Percentiles rank a stretch among this genome's conserved stretches.
Evolutionary conservation across 306 rosid genomes (phyloP).

Genomic region (Lotus japonicus): DNA sequence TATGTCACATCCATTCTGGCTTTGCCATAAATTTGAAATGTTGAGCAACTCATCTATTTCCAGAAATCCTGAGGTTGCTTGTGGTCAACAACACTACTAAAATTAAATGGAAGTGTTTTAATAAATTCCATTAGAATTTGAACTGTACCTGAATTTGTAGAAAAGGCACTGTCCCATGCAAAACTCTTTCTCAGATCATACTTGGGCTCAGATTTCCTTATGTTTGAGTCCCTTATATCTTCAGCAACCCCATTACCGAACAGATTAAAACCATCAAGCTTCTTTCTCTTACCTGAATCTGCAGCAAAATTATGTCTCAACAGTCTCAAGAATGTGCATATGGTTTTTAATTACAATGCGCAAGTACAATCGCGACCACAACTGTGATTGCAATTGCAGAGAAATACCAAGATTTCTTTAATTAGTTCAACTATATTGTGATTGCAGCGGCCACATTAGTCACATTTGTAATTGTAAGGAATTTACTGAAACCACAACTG

Average conservation of each 20-base stretch:
- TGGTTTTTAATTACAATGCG: no score
- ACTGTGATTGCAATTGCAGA: no score
- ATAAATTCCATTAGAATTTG: no score
- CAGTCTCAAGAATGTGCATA: no score
- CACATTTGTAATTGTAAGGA: no score
- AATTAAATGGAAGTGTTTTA: no score
- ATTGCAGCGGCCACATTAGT: no score
- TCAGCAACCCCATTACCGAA: constrained; percentile 7
- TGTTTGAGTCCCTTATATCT: constrained; percentile 12
- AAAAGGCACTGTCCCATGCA: constrained; percentile 77
- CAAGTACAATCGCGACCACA: no score
- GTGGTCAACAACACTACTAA: not conserved
- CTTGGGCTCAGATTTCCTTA: constrained; percentile 20
- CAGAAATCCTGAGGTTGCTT: constrained; percentile 41
- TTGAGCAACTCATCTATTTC: constrained; percentile 56
- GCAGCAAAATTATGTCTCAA: not conserved
- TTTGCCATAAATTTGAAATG: constrained; percentile 10
- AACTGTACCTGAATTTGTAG: constrained; percentile 49
- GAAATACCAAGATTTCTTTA: no score
- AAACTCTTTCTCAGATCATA: constrained; percentile 50
- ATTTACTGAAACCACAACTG: no score
- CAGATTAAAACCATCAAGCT: constrained; percentile 34
- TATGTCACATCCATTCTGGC: constrained; percentile 10
- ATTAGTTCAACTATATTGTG: no score
- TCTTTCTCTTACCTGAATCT: constrained; percentile 33